These are phyloP conservation scores for Annulohypoxylon nitens DNA, from an alignment of 495 filamentous ascomycete genomes.

Conservation along the genomic window DNA sequence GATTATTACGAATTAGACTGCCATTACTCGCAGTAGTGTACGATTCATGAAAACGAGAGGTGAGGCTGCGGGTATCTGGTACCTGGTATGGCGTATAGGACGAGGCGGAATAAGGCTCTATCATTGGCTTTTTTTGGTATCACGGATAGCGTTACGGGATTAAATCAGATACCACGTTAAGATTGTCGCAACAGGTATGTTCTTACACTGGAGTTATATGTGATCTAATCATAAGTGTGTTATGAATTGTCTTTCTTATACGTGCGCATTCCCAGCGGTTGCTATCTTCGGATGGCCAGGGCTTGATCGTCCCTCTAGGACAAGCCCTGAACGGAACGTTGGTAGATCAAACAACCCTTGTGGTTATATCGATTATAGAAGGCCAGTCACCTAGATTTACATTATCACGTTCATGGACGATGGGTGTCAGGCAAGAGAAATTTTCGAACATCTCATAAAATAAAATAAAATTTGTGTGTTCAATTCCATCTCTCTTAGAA, in stretches of 20 bases:
- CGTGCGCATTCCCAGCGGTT: constrained; percentile 59
- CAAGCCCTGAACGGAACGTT: constrained; percentile 68
- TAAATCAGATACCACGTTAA: constrained; percentile 48
- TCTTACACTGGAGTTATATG: constrained; percentile 17
- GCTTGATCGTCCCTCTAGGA: constrained; percentile 61
- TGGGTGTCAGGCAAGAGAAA: constrained; percentile 82
- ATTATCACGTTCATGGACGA: constrained; percentile 59
- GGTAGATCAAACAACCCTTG: constrained; percentile 65
- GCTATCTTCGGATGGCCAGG: constrained; percentile 66
- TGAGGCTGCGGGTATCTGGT: constrained; percentile 43
- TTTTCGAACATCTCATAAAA: constrained; percentile 65
- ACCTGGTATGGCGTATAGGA: constrained; percentile 47
- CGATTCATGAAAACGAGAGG: constrained; percentile 41
- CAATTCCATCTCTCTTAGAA: neutral
- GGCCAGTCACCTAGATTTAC: constrained; percentile 69
- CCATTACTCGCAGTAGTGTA: constrained; percentile 37
- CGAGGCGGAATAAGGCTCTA: constrained; percentile 33
- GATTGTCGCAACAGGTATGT: constrained; percentile 46
- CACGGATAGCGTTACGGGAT: constrained; percentile 41
- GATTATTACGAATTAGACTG: constrained; percentile 48
- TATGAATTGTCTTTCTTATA: constrained; percentile 4
- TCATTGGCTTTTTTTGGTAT: constrained; percentile 29
- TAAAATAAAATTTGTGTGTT: neutral
- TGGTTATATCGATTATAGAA: constrained; percentile 70
- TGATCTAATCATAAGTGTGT: constrained; percentile 22